Base-by-base conservation (phyloP, 1,139 yeast species). In the Diutina neorugosa region DNA sequence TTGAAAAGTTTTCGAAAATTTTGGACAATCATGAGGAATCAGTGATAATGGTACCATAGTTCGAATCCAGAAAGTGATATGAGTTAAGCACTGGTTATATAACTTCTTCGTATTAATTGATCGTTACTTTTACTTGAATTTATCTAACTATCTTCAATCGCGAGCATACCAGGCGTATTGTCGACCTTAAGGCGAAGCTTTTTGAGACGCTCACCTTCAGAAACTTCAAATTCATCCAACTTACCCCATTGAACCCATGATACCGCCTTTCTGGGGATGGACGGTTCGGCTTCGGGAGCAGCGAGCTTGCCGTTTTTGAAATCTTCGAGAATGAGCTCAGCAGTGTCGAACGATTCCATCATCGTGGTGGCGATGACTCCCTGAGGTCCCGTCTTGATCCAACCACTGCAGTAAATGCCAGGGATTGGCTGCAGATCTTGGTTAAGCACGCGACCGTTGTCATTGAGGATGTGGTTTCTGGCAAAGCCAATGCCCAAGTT, bases 341-440 rank as follows among this genome's bases (percentile, higher is more conserved):
- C 93, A 0, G 90, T 86, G 41, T 81, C 81, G 61, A 84, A 86
- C 0, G 96, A 78, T 56, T 88, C 94, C 75, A 85, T 77, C 87
- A 93, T 88, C 0, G 98, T 89, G 16, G 86, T 78, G 14, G 96
- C 96, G 58, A 93, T 93, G 5, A 90, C 96, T 0, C 99, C 99
- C 42, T 80, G 77, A 8, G 96, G 89, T 0, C 96, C 96, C 54
- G 78, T 84, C 56, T 86, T 82, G 53, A 91, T 85, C 99, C 99
- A 93, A 0, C 99, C 99, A 4, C 93, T 74, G 1, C 88, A 82
- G 61, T 90, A 46, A 7, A 46, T 5, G 93, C 59, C 88, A 69
- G 0, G 91, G 87, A 0, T 74, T 71, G 11, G n/a, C 19, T 34
- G 23, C 11, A 19, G 7, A 9, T 19, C 19, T 3, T 8, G 14